Percentiles rank a stretch among this genome's conserved stretches.
These are phyloP conservation scores for Jimgerdemannia lactiflua DNA, from an alignment of 192 early-diverging fungal genomes.

Conservation along the genomic window DNA sequence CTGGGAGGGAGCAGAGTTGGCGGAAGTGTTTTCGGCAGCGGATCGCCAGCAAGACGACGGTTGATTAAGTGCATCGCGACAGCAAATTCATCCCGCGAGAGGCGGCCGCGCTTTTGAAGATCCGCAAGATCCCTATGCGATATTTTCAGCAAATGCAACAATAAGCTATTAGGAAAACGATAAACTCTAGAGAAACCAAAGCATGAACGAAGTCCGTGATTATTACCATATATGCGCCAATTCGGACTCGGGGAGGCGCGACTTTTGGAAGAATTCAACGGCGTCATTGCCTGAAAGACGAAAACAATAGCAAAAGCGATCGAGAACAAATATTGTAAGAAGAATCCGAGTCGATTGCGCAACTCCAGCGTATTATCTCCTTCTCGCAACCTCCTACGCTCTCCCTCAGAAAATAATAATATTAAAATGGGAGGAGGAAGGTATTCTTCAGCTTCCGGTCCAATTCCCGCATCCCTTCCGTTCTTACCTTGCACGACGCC, in stretches of 20 bases:
- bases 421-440: background rate
- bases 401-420: background rate
- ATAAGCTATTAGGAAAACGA: too few relatives aligned
- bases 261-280: conserved; percentile 39
- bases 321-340: too few relatives aligned
- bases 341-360: background rate
- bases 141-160: background rate
- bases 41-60: conserved; percentile 47
- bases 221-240: conserved; percentile 29
- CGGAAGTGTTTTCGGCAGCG: conserved; percentile 56
- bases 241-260: conserved; percentile 27
- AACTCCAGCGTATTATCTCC: background rate
- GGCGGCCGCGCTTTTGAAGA: conserved; percentile 53
- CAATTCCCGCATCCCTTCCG: too few relatives aligned
- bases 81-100: conserved; percentile 72
- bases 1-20: conserved; percentile 55
- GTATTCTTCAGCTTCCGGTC: background rate
- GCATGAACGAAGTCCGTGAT: too few relatives aligned
- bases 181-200: too few relatives aligned
- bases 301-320: too few relatives aligned
- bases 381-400: too few relatives aligned
- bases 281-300: conserved; percentile 26
- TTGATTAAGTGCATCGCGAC: conserved; percentile 81
- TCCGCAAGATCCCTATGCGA: conserved; percentile 65
- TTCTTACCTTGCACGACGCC: conserved; percentile 67